A percentile compares a stretch with the other conserved stretches of the same genome.
phyloP scores from a whole-genome alignment of 768 basidiomycete species.

The Phaeotremella fagi region DNA sequence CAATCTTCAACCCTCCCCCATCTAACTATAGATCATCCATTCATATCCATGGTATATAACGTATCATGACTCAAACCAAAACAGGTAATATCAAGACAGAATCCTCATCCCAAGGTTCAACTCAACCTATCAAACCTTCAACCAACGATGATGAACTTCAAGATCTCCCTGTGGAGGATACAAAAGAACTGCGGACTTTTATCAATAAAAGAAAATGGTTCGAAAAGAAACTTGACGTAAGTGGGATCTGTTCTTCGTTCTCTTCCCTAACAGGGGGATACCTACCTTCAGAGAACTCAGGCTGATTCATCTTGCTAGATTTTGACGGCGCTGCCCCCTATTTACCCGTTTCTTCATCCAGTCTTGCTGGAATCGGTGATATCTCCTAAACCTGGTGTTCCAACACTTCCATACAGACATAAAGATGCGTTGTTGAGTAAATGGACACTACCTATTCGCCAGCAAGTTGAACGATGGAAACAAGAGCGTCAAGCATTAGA shows the following conservation, averaged over 20 bases:
- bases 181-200: constrained; percentile 30
- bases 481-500: constrained; percentile 28
- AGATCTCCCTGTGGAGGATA: constrained; percentile 32
- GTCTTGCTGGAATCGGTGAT: not conserved
- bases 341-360: constrained; percentile 35
- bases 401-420: not conserved
- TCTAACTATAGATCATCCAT: no score
- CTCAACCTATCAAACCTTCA: no score
- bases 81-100: no score
- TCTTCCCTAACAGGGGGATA: no score
- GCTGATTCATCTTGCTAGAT: constrained; percentile 1
- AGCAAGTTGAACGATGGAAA: constrained; percentile 22
- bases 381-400: not conserved
- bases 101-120: no score
- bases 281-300: no score
- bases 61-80: no score
- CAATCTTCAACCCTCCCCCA: no score
- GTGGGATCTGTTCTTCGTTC: not conserved
- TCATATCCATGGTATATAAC: no score
- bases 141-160: constrained; percentile 20
- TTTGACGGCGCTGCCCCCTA: constrained; percentile 20
- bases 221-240: constrained; percentile 31
- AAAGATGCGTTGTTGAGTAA: not conserved
- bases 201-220: constrained; percentile 39
- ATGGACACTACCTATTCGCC: constrained; percentile 12